These are phyloP conservation scores for Phoenix dactylifera DNA, from an alignment of 176 grass and related monocot species.

Conservation along the genomic window DNA sequence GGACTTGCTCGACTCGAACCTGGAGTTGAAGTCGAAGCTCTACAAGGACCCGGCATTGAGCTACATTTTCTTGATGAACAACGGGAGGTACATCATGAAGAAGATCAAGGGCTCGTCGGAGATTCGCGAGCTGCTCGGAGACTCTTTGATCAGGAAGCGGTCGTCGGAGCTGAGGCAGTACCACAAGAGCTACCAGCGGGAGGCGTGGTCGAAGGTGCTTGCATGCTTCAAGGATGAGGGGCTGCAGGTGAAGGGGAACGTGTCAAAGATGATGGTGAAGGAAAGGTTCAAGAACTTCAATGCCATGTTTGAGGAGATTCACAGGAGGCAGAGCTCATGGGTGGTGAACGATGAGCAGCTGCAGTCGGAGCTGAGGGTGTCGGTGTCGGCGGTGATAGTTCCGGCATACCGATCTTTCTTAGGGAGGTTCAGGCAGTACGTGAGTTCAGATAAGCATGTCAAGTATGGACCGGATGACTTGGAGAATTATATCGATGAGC, in stretches of 20 bases:
- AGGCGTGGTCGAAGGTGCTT: slow-evolving; percentile 75
- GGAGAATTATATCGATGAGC: slow-evolving; percentile 73
- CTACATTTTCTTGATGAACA: slow-evolving; percentile 96
- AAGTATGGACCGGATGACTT: slow-evolving; percentile 70
- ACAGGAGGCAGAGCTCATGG: slow-evolving; percentile 73
- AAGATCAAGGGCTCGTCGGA: slow-evolving; percentile 76
- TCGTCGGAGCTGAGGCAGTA: slow-evolving; percentile 73
- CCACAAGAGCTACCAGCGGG: slow-evolving; percentile 97
- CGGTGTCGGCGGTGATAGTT: slow-evolving; percentile 68
- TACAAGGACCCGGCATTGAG: slow-evolving; percentile 53
- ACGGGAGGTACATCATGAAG: slow-evolving; percentile 71
- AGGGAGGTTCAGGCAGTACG: slow-evolving; percentile 46
- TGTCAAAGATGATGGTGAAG: slow-evolving; percentile 69
- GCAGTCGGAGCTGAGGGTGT: slow-evolving; percentile 89
- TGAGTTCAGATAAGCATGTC: slow-evolving; percentile 68
- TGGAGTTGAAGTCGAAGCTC: slow-evolving; percentile 52
- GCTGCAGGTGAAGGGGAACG: slow-evolving; percentile 42
- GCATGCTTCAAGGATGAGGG: slow-evolving; percentile 56
- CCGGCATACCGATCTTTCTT: slow-evolving; percentile 82
- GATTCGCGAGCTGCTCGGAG: slow-evolving; percentile 51
- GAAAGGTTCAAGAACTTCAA: slow-evolving; percentile 93
- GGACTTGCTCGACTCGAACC: slow-evolving; percentile 62
- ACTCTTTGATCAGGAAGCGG: slow-evolving; percentile 56
- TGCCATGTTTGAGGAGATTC: slow-evolving; percentile 76
- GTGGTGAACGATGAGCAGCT: slow-evolving; percentile 83